Conservation (phyloP, 2,329 filamentous ascomycete species). For the Alternaria triticina region DNA sequence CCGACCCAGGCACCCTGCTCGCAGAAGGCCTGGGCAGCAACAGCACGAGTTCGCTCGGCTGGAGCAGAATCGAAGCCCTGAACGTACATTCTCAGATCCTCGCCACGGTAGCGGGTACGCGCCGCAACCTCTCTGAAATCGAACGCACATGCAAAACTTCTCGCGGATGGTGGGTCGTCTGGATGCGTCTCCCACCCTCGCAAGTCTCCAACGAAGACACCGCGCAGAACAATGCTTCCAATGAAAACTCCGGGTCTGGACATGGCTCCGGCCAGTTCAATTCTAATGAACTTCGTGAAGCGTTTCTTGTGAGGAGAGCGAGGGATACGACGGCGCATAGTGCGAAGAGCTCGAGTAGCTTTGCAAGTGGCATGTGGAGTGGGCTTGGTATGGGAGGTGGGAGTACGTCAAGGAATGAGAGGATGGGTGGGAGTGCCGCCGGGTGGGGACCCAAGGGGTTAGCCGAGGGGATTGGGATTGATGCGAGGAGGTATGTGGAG, state of each 20-base stretch:
- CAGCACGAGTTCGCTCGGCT: slow-evolving; percentile 29
- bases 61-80: slow-evolving; percentile 65
- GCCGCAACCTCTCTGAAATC: slow-evolving; percentile 53
- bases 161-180: slow-evolving; percentile 72
- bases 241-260: neutral
- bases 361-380: slow-evolving; percentile 45
- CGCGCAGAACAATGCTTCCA: neutral
- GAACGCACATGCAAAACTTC: slow-evolving; percentile 68
- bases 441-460: slow-evolving; percentile 66
- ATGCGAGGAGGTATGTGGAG: slow-evolving; percentile 78
- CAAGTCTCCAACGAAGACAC: slow-evolving; percentile 12
- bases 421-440: slow-evolving; percentile 49
- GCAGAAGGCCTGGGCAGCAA: slow-evolving; percentile 46
- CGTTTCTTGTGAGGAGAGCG: slow-evolving; percentile 52
- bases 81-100: slow-evolving; percentile 68
- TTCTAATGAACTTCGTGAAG: slow-evolving; percentile 46
- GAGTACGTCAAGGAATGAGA: slow-evolving; percentile 24
- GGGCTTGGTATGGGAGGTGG: slow-evolving; percentile 26
- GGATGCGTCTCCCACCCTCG: slow-evolving; percentile 60
- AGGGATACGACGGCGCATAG: slow-evolving; percentile 31
- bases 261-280: slow-evolving; percentile 27
- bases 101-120: slow-evolving; percentile 61
- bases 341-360: slow-evolving; percentile 24
- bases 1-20: slow-evolving; percentile 56
- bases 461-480: slow-evolving; percentile 76